phyloP scores from a whole-genome alignment of 768 basidiomycete species.

The Pleurotus eryngii region DNA sequence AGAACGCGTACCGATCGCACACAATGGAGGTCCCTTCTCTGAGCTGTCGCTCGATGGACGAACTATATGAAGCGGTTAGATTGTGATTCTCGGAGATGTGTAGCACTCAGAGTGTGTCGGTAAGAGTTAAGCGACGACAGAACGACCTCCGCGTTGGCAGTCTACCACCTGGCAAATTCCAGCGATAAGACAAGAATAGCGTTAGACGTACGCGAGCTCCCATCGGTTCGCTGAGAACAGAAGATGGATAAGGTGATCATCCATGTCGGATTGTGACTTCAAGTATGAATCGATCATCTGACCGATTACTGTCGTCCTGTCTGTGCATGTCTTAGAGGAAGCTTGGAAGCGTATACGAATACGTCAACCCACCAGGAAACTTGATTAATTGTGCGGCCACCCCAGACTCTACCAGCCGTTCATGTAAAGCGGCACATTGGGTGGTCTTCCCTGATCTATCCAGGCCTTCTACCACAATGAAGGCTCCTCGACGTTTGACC shows the following conservation, averaged over 20 bases:
- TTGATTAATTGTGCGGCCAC: slow-evolving; percentile 61
- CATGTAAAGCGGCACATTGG: slow-evolving; percentile 63
- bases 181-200: neutral
- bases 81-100: neutral
- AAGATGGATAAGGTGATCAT: slow-evolving; percentile 89
- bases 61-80: slow-evolving; percentile 29
- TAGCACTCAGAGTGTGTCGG: neutral
- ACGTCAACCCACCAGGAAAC: slow-evolving; percentile 75
- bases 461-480: slow-evolving; percentile 95
- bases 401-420: slow-evolving; percentile 44
- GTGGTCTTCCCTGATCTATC: slow-evolving; percentile 95
- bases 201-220: slow-evolving; percentile 75
- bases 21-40: slow-evolving; percentile 67
- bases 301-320: slow-evolving; percentile 88
- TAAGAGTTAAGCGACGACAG: neutral
- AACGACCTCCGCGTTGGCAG: neutral
- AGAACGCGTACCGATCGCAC: slow-evolving; percentile 95
- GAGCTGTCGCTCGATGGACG: slow-evolving; percentile 59
- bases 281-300: slow-evolving; percentile 93
- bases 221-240: slow-evolving; percentile 97
- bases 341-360: neutral
- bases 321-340: slow-evolving; percentile 61
- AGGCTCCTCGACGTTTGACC: slow-evolving; percentile 54
- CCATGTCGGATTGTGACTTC: slow-evolving; percentile 77
- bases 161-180: neutral